A percentile compares a stretch with the other conserved stretches of the same genome.
Evolutionary conservation across 305 asterid genomes (phyloP).

Genomic region (Stenogyne calaminthoides): DNA sequence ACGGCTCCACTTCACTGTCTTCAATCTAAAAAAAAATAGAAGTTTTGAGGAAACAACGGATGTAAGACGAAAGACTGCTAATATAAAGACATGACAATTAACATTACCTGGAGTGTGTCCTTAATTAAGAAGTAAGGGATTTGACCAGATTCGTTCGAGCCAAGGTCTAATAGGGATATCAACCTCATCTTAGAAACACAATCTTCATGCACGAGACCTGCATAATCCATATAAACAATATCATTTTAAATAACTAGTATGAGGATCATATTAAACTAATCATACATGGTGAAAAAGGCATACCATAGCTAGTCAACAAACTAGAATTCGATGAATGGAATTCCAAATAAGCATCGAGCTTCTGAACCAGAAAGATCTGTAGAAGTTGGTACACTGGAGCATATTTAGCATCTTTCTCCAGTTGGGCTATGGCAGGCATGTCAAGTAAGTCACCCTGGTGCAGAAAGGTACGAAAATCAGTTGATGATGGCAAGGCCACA

Average conservation of each 20-base stretch:
- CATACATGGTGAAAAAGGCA: conserved; percentile 2
- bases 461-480: conserved; percentile 20
- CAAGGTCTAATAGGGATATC: conserved; percentile 78
- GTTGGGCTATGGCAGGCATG: conserved; percentile 79
- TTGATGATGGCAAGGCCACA: neutral
- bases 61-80: conserved; percentile 15
- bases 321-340: conserved; percentile 68
- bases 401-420: conserved; percentile 75
- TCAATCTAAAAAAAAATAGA: conserved; percentile 54
- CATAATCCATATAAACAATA: conserved; percentile 25
- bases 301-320: conserved; percentile 65
- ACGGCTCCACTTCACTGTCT: conserved; percentile 73
- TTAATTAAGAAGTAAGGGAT: conserved; percentile 70
- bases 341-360: conserved; percentile 75
- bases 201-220: conserved; percentile 91
- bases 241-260: neutral
- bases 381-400: conserved; percentile 70
- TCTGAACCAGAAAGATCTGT: conserved; percentile 75
- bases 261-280: neutral
- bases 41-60: neutral
- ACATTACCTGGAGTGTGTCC: conserved; percentile 69
- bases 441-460: conserved; percentile 80
- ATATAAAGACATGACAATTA: neutral
- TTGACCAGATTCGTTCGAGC: conserved; percentile 66
- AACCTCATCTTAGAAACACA: conserved; percentile 85